Evolutionary conservation across 2,329 filamentous ascomycete species (phyloP).

Genomic region (Fusarium xylarioides): DNA sequence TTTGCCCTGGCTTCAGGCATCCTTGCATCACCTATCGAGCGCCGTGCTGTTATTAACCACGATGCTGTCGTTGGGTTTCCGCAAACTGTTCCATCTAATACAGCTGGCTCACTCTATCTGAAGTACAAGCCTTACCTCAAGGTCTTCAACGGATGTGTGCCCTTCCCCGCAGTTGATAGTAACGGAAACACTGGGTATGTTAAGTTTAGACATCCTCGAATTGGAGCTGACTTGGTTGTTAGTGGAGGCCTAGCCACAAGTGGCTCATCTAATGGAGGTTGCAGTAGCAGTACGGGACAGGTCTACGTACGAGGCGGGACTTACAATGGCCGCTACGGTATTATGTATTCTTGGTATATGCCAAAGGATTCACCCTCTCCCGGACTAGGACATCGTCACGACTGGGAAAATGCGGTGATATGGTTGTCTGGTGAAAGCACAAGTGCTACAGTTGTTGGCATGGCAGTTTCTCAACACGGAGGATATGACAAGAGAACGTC

Average conservation of each 20-base stretch:
- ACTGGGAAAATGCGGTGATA: constrained; percentile 42
- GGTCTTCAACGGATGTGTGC: constrained; percentile 69
- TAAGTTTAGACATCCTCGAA: background rate
- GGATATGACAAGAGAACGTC: constrained; percentile 43
- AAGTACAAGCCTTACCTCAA: constrained; percentile 49
- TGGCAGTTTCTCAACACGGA: constrained; percentile 51
- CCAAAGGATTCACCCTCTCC: constrained; percentile 52
- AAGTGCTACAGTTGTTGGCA: constrained; percentile 44
- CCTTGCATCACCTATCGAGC: constrained; percentile 39
- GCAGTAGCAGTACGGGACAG: constrained; percentile 49
- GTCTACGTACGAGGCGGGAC: constrained; percentile 50
- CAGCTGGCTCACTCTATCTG: constrained; percentile 43
- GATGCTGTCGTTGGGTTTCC: constrained; percentile 47
- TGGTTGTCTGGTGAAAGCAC: constrained; percentile 41
- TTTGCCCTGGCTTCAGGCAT: constrained; percentile 30
- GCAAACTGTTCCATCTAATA: constrained; percentile 44
- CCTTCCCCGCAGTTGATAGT: constrained; percentile 69
- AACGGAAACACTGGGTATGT: constrained; percentile 59
- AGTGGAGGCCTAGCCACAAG: constrained; percentile 48
- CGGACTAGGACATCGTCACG: constrained; percentile 44
- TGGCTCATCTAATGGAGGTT: constrained; percentile 46
- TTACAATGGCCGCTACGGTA: constrained; percentile 47
- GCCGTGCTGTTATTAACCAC: constrained; percentile 44
- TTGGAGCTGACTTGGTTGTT: background rate
- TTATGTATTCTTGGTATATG: constrained; percentile 59